Base-by-base conservation (phyloP, 1,139 yeast genomes). In the Blastobotrys ciferrii region DNA sequence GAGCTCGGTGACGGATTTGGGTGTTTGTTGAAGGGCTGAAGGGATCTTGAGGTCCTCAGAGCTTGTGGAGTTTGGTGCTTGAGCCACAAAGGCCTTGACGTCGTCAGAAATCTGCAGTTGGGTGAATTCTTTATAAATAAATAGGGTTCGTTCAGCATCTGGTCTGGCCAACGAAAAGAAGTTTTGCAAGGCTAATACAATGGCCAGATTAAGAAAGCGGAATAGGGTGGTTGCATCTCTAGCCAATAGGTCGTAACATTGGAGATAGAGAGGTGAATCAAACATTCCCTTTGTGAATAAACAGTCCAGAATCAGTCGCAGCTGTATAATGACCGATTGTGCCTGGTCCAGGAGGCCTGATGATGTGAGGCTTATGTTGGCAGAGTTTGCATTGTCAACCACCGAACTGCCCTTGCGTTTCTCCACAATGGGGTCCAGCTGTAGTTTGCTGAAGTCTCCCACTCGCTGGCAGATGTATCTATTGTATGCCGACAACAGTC, bases 101-200 rank as follows among this genome's bases (percentile, higher is more conserved):
- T 60, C 63, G 2, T 56, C 58, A 17, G 58, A 46, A 7, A 58
- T 48, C 32, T 58, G 57, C n/a, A 59, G 53, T 48, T 59, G 63
- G 14, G 61, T 58, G 47, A 57, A 58, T 41, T 60, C 63, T 45
- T 60, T 60, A 45, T 58, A 58, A 7, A 59, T 50, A 41, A 54
- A 59, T 20, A 60, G 51, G 12, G 62, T 58, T 18, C 60, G 45
- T 45, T 58, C 62, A 12, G 63, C 61, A 39, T 59, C 61, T 6
- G 56, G 49, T 7, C 60, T 46, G 3, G 57, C 51, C 18, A 60
- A 54, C 6, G 55, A 50, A 42, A 54, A 58, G 42, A 59, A 59
- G 49, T 55, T 57, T 46, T 57, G 61, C 30, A 58, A 50, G 7
- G 61, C 55, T 18, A 51, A 51, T 20, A 58, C 58, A 20, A 60